Base-by-base conservation (phyloP, 202 grass and related monocot genomes). In the Setaria viridis region DNA sequence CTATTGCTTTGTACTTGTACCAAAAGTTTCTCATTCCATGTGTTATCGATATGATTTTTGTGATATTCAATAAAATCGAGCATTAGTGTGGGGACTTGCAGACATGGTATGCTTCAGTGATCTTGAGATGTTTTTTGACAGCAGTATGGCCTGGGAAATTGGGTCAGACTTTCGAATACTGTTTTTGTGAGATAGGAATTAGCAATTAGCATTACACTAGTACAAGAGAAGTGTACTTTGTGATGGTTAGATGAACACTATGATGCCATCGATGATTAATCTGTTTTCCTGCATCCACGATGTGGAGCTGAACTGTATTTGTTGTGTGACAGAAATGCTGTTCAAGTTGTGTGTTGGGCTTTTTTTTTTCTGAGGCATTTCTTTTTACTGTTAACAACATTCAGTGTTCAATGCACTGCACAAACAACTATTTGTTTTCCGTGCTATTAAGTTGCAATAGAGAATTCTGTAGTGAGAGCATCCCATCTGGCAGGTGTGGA, bases 31-130 rank as follows among this genome's bases (percentile, higher is more conserved):
- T 35, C 11, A 33, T 62, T 16, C 46, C 29, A 34, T 59, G 17
- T 67, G 17, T 64, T 75, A 69, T 60, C 17, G 25, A 70, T 11
- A 12, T 63, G 55, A 70, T 51, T 70, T 70, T 0, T 76, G 7
- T 75, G 19, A 29, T 13, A 62, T 41, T 63, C 9, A 11, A 4
- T 33, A 25, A 19, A 66, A n/a, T 58, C 2, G 6, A 16, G 13
- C 21, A 50, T 72, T 17, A 32, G 21, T 49, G 20, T 59, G 20
- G 56, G 56, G 21, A 59, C 20, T 59, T 59, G 20, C 20, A 11
- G 56, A 94, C 89, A 62, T 29, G 16, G 72, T 67, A 60, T 92
- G 90, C 83, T 90, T 86, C 88, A 85, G 88, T 86, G 87, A 87
- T 89, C 81, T 72, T 77, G 70, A 62, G 64, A 86, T 82, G 74